Evolutionary conservation across 306 rosid species (phyloP), one percentile per base, ranked within the genome.

Genomic region (Urtica urens): DNA sequence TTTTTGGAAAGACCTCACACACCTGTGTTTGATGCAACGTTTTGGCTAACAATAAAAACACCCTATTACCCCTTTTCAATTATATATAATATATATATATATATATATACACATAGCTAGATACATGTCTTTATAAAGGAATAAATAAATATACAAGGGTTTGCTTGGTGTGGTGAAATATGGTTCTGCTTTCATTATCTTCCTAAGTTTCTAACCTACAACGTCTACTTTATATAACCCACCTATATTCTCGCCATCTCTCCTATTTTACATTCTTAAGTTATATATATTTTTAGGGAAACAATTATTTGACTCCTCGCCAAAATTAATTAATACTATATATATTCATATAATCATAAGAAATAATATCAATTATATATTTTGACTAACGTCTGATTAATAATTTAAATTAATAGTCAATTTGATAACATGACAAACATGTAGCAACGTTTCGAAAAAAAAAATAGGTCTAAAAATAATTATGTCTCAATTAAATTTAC

Each of bases 111-210:
- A 41, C 3, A 70, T 65, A 21, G n/a, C 38, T 30, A 25, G 19
- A 46, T 11, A 8, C 5, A 37, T 25, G 21, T 12, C 7, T 38
- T 11, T 23, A 38, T 54, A 11, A 45, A 15, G 46, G 46, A 38
- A 25, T 57, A 30, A 35, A 56, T 5, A 28, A 7, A 60, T 46
- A 54, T 18, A 24, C 23, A 55, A 22, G 49, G 63, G 85, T 82
- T 86, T 81, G 96, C 88, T 86, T 82, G 78, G 96, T 67, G 61
- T 69, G 65, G 71, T 52, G 71, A 67, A 39, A 71, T 74, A 83
- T 81, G 73, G 88, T 87, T 87, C 80, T 81, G 81, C 94, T 81
- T 83, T 88, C 96, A 88, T 83, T 87, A 63, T 88, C 95, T 76
- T 66, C 62, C 77, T 66, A 54, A 73, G 72, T 87, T 87, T 87